Evolutionary conservation across 306 rosid genomes (phyloP), one percentile per base, ranked within the genome.

Genomic region (Pterocarpus santalinus): DNA sequence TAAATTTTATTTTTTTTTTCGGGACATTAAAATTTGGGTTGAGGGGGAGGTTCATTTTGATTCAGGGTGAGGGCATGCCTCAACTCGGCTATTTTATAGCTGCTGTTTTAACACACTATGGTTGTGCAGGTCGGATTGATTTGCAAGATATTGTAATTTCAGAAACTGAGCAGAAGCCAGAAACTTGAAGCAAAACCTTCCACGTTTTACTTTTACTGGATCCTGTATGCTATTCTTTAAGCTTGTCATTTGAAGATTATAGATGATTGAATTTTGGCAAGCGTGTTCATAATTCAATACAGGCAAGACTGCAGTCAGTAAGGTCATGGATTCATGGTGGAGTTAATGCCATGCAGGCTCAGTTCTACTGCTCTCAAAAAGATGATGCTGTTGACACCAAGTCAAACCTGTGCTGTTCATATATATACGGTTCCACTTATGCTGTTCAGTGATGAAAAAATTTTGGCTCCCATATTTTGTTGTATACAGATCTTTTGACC

Each of bases 121-220:
- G 52, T 77, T 52, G 70, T 74, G 73, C 91, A 95, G 99, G 97
- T 72, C 86, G 92, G 78, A 87, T 95, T 73, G 93, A 95, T 80
- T 88, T 95, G 92, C 92, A 92, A 88, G 97, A 92, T 68, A 85
- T 83, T 22, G 85, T 76, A 80, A 90, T 94, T 81, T 44, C 97
- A 39, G 98, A 93, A 87, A 83, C 53, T 60, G 97, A 93, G 75
- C 97, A 80, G 81, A 95, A 91, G 89, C 85, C 84, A 81, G 86
- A 90, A 66, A 70, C 34, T 47, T 90, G 82, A 92, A 62, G 46
- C 36, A 55, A 67, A 84, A 74, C 5, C 61, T 71, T 60, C 28
- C 56, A 53, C 58, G 79, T 65, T 83, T 72, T 64, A 60, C 76
- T 75, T 55, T 70, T 81, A 61, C 15, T 71, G 76, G 81, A 72